Evolutionary conservation across 2,329 filamentous ascomycete genomes (phyloP), one percentile per base, ranked within the genome.

Genomic region (Cladosporium sp.): DNA sequence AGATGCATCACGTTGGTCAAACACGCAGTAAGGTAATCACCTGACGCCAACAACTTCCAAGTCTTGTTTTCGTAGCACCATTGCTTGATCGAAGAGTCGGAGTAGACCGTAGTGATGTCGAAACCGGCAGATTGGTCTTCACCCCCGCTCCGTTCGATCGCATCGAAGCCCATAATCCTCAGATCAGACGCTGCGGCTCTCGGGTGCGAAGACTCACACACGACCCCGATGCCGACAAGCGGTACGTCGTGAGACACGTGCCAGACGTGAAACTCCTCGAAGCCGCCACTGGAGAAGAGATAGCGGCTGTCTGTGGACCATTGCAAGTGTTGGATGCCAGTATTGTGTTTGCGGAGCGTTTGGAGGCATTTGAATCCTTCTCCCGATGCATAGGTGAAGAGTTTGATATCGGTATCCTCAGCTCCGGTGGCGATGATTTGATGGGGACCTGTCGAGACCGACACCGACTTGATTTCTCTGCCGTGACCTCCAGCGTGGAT

Each of bases 181-280:
- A 96, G 73, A 66, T 96, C 92, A 70, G 45, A 77, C 11, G 74
- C 71, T 24, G 76, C 73, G 36, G 70, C 73, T 36, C 77, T 72
- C 0, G 73, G 73, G 59, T 78, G 77, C 11, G 67, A 63, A 2
- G 73, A 74, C 55, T 80, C 73, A 55, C 79, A 76, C 0, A 79
- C 68, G 1, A 79, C 70, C 0, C 80, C 78, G 8, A 82, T 60
- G 3, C 71, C 73, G 50, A 80, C 69, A 1, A 75, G 72, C 20
- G 82, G 74, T 6, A 87, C 65, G 9, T 64, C 62, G 5, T 47
- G 36, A 41, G 73, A 74, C 29, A 92, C 68, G 36, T 80, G 78
- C 92, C 93, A 99, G 9, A 91, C 79, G 60, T 85, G 92, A 56
- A 97, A 86, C 68, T 99, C 92, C 66, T 96, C 92, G 54, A 83